phyloP scores from a whole-genome alignment of 345 rosid genomes.

The Eucalyptus marginata region DNA sequence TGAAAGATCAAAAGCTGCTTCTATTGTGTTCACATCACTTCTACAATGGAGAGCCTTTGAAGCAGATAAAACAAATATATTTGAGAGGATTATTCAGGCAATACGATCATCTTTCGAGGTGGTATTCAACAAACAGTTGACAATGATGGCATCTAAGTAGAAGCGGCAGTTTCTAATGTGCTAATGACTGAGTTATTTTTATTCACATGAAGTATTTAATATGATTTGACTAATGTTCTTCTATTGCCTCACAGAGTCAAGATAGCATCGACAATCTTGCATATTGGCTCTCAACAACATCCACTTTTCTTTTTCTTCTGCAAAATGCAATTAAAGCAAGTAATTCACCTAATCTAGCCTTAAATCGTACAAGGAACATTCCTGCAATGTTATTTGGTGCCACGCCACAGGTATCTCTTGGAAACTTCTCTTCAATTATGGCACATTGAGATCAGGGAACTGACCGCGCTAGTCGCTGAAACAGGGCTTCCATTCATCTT shows the following conservation, averaged over 20 bases:
- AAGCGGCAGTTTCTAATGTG: not conserved
- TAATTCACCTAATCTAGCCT: slow-evolving; percentile 90
- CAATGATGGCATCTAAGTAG: not conserved
- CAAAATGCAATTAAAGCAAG: slow-evolving; percentile 94
- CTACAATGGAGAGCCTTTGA: slow-evolving; percentile 99
- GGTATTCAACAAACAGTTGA: not conserved
- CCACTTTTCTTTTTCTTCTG: slow-evolving; percentile 69
- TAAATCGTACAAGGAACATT: slow-evolving; percentile 81
- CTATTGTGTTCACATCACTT: slow-evolving; percentile 80
- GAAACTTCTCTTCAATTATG: not conserved
- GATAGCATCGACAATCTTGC: slow-evolving; percentile 71
- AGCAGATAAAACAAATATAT: slow-evolving; percentile 80
- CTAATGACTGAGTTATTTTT: not conserved
- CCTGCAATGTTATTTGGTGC: slow-evolving; percentile 88
- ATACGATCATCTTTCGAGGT: slow-evolving; percentile 85
- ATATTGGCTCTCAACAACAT: slow-evolving; percentile 93
- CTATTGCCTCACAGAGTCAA: slow-evolving; percentile 24
- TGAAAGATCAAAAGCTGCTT: slow-evolving; percentile 87
- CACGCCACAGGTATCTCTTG: slow-evolving; percentile 59
- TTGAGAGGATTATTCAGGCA: slow-evolving; percentile 93
- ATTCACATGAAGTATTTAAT: not conserved
- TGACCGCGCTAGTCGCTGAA: not conserved
- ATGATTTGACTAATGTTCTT: not conserved
- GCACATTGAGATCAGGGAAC: not conserved
- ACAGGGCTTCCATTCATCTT: slow-evolving; percentile 40